Conservation (phyloP, 2,329 filamentous ascomycete species). For the Fusarium haematococcum region DNA sequence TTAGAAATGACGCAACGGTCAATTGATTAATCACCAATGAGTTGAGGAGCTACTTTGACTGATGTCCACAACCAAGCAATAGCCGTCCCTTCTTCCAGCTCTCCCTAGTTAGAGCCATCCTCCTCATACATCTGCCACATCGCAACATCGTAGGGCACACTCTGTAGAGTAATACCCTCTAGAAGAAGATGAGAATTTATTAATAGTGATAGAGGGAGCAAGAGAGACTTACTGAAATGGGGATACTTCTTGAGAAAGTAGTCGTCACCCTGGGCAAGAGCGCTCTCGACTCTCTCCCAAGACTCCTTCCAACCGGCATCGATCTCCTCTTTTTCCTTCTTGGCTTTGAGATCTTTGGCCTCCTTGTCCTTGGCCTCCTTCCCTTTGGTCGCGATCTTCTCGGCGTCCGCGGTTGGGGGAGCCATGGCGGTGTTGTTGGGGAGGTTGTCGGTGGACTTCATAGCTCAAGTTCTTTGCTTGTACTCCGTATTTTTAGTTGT, state of each 20-base stretch:
- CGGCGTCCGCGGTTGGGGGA: no score
- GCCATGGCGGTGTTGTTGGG: no score
- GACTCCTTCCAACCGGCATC: neutral
- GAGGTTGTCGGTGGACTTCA: no score
- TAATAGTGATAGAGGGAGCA: neutral
- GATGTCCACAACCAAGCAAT: neutral
- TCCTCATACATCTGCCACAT: neutral
- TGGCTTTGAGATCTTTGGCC: no score
- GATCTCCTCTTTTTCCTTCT: no score
- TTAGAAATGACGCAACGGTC: neutral
- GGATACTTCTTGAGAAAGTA: neutral
- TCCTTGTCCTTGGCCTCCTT: neutral
- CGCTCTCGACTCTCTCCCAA: neutral
- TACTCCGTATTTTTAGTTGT: no score
- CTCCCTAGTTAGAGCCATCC: neutral
- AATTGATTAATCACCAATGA: neutral
- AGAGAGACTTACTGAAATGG: neutral
- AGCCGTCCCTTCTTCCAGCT: neutral
- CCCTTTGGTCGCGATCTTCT: neutral
- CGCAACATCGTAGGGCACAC: neutral
- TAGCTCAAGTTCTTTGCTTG: no score
- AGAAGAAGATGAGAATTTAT: neutral
- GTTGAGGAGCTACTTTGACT: neutral
- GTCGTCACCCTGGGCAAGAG: neutral
- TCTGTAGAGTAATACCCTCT: neutral